Percentiles rank a stretch among this genome's conserved stretches.
These are phyloP conservation scores for Blastobotrys chiropterorum DNA, from an alignment of 805 yeast species.

Conservation along the genomic window DNA sequence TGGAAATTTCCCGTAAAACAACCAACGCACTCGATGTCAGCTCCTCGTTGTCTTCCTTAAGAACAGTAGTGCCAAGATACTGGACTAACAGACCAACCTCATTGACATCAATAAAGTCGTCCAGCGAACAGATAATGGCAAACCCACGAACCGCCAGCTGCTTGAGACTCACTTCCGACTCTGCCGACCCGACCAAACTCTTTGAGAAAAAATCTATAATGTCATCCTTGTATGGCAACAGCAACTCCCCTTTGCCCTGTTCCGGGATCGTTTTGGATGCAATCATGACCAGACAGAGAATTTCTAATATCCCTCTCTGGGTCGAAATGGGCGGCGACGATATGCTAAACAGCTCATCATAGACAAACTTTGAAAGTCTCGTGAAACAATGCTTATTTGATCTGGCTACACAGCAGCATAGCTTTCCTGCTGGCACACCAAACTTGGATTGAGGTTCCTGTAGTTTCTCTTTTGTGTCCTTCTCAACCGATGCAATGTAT, in stretches of 20 bases:
- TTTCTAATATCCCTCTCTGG: constrained; percentile 54
- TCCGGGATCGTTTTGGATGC: constrained; percentile 32
- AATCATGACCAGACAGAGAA: constrained; percentile 51
- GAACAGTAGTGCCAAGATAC: constrained; percentile 54
- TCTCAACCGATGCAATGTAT: constrained; percentile 33
- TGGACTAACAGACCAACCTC: constrained; percentile 61
- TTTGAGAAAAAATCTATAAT: constrained; percentile 63
- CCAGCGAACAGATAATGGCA: constrained; percentile 36
- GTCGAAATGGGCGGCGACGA: constrained; percentile 35
- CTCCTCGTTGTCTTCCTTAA: constrained; percentile 49
- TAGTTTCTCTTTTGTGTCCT: constrained; percentile 47
- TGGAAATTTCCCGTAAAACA: constrained; percentile 34
- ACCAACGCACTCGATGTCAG: constrained; percentile 52
- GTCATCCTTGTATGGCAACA: constrained; percentile 50
- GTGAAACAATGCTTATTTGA: constrained; percentile 38
- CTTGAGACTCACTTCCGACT: constrained; percentile 62
- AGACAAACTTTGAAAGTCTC: constrained; percentile 33
- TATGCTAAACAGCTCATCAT: not conserved
- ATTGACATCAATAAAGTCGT: constrained; percentile 40
- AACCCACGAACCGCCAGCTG: constrained; percentile 61
- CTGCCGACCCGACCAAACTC: constrained; percentile 60
- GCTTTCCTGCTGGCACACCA: constrained; percentile 54
- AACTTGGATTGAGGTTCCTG: constrained; percentile 45
- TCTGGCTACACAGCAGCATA: constrained; percentile 51
- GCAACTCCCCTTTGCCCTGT: constrained; percentile 27